These are phyloP conservation scores for Fusarium nurragi DNA, from an alignment of 2,329 filamentous ascomycete species.

Conservation along the genomic window DNA sequence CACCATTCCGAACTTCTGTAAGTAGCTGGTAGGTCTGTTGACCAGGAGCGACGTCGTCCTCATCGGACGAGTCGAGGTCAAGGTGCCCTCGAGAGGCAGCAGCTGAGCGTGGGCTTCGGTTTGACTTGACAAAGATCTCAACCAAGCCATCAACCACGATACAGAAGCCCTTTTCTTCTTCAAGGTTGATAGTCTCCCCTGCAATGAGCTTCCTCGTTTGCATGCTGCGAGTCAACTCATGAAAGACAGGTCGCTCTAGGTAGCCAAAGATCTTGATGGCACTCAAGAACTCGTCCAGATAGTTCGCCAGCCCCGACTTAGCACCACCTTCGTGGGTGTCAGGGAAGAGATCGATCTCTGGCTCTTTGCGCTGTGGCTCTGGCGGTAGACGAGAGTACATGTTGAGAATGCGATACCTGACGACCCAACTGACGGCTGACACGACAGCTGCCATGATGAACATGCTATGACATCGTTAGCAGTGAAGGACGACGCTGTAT, in stretches of 20 bases:
- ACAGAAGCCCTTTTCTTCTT: conserved; percentile 98
- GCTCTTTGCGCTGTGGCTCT: conserved; percentile 95
- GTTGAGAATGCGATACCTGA: conserved; percentile 94
- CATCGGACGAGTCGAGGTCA: conserved; percentile 60
- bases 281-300: conserved; percentile 96
- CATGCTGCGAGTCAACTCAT: conserved; percentile 97
- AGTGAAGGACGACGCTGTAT: neutral
- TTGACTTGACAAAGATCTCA: conserved; percentile 97
- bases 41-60: conserved; percentile 73
- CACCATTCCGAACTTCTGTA: conserved; percentile 97
- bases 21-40: conserved; percentile 92
- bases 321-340: conserved; percentile 89
- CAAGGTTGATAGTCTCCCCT: conserved; percentile 91
- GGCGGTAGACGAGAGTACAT: conserved; percentile 95
- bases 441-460: conserved; percentile 79
- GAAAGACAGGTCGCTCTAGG: conserved; percentile 93
- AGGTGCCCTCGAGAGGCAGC: conserved; percentile 37
- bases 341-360: conserved; percentile 93
- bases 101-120: conserved; percentile 59
- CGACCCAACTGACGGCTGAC: conserved; percentile 91
- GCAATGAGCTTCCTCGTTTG: conserved; percentile 96
- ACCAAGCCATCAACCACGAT: conserved; percentile 95
- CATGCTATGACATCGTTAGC: conserved; percentile 60
- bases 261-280: conserved; percentile 99
- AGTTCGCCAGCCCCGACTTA: conserved; percentile 93